A percentile compares a stretch with the other conserved stretches of the same genome.
phyloP scores from a whole-genome alignment of 1,284 basidiomycete genomes.

The Ceratobasidium sp. region DNA sequence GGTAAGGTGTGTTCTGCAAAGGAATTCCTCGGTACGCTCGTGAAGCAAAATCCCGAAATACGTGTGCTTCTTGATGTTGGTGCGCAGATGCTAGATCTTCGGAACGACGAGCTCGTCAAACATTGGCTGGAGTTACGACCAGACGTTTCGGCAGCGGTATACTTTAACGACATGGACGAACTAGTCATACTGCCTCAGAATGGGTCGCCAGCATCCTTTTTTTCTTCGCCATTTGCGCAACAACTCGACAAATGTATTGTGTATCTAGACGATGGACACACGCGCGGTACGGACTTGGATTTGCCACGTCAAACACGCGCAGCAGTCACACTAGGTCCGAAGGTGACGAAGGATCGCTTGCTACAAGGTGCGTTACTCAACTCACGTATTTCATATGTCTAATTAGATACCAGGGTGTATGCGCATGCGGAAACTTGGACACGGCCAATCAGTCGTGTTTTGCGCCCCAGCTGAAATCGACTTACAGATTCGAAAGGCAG shows the following conservation, averaged over 20 bases:
- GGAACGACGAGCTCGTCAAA: constrained; percentile 58
- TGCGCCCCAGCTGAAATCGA: constrained; percentile 63
- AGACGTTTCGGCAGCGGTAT: constrained; percentile 59
- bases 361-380: constrained; percentile 61
- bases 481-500: constrained; percentile 54
- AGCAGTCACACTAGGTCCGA: constrained; percentile 65
- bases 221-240: constrained; percentile 59
- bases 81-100: constrained; percentile 65
- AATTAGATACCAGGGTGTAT: constrained; percentile 59
- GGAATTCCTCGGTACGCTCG: constrained; percentile 55
- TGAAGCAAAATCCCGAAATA: constrained; percentile 54
- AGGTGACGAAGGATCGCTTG: constrained; percentile 65
- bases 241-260: constrained; percentile 61
- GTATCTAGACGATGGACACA: constrained; percentile 69
- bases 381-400: too few relatives aligned
- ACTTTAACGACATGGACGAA: constrained; percentile 61
- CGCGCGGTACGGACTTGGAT: constrained; percentile 66
- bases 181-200: constrained; percentile 59
- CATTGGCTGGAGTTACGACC: constrained; percentile 56
- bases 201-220: constrained; percentile 55
- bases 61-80: constrained; percentile 65
- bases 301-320: constrained; percentile 60
- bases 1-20: constrained; percentile 50
- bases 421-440: constrained; percentile 63
- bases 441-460: constrained; percentile 63